Base-by-base conservation (phyloP, 1,284 basidiomycete species). In the Clitocybe nebularis region DNA sequence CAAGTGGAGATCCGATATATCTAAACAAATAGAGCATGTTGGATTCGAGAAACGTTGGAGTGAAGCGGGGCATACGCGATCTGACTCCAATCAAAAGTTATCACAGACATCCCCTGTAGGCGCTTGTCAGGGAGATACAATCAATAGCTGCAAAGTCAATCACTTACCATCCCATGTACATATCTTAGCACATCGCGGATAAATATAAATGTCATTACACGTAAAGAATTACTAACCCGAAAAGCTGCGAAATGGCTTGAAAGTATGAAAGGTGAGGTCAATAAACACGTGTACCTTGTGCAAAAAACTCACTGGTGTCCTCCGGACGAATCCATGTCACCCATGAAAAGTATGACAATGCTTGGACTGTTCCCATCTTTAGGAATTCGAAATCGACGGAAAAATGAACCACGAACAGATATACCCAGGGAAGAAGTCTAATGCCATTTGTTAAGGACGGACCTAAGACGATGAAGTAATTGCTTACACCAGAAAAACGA, bases 81-180 rank as follows among this genome's bases (percentile, higher is more conserved):
- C 55, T 84, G 80, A n/a, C 76, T 66, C 84, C 84, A 87, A 49
- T 85, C 81, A 44, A 85, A 84, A n/a, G 81, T 84, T 38, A 86
- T 56, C 22, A 83, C 59, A 47, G 76, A 76, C 79, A 81, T 84
- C n/a, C 89, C 89, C 46, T 37, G 36, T 14, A 4, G n/a, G n/a
- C n/a, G n/a, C n/a, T n/a, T n/a, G n/a, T n/a, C n/a, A n/a, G n/a
- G n/a, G n/a, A n/a, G n/a, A n/a, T n/a, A n/a, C n/a, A n/a, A n/a
- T n/a, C n/a, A n/a, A n/a, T n/a, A n/a, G n/a, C n/a, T n/a, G n/a
- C n/a, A n/a, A n/a, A n/a, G n/a, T n/a, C n/a, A n/a, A 36, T 16
- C 3, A 25, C 19, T 5, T 14, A 37, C 36, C 36, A 91, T 63
- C 2, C 91, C 91, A 19, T 81, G 79, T 14, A 73, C 62, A 34